Percentiles rank a stretch among this genome's conserved stretches.
phyloP scores from a whole-genome alignment of 441 rosid species.

The Hypseocharis bilobata region DNA sequence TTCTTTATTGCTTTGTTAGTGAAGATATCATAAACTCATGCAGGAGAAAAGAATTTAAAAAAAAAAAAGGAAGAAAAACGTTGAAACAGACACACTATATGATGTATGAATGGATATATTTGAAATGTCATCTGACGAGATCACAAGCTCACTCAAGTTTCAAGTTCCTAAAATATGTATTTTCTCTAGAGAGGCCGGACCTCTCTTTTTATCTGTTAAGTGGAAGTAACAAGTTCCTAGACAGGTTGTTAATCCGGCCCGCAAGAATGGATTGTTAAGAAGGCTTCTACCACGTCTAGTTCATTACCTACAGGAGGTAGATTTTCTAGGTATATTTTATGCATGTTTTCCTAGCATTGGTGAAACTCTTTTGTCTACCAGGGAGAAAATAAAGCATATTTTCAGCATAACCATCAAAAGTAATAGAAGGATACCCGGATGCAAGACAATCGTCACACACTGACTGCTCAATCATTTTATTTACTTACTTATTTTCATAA shows the following conservation, averaged over 20 bases:
- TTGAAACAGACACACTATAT: background rate
- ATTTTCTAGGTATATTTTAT: too few relatives aligned
- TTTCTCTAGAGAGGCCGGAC: background rate
- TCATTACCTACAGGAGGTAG: too few relatives aligned
- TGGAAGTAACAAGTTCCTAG: background rate
- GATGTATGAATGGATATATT: background rate
- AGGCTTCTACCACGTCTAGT: too few relatives aligned
- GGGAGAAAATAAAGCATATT: too few relatives aligned
- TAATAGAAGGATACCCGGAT: background rate
- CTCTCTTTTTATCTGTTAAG: background rate
- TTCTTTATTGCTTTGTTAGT: too few relatives aligned
- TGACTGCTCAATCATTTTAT: background rate
- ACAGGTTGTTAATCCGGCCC: background rate
- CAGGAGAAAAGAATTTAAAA: too few relatives aligned
- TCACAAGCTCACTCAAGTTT: background rate
- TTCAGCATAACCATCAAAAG: background rate
- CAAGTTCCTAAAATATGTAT: background rate
- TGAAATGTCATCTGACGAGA: background rate
- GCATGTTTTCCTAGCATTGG: too few relatives aligned
- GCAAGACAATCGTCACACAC: background rate
- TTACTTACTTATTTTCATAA: background rate
- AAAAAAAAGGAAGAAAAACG: too few relatives aligned
- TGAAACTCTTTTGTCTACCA: too few relatives aligned
- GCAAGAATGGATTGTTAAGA: too few relatives aligned
- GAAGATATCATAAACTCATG: too few relatives aligned